Evolutionary conservation across 768 basidiomycete genomes (phyloP).

Genomic region (Amanita brunnescens): DNA sequence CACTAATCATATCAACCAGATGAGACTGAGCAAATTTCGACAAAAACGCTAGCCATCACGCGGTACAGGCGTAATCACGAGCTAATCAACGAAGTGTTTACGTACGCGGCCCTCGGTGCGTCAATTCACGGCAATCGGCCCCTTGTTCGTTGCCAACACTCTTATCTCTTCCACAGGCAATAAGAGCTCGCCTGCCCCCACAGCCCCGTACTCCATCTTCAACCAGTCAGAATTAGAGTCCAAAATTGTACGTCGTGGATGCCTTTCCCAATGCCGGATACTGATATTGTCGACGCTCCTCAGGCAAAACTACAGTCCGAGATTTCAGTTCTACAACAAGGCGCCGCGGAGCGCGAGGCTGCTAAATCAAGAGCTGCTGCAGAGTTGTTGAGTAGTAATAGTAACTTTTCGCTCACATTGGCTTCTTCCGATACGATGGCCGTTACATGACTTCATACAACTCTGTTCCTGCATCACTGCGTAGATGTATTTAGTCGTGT

Average conservation of each 20-base stretch:
- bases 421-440: constrained; percentile 11
- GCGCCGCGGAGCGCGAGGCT: constrained; percentile 36
- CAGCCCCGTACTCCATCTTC: constrained; percentile 53
- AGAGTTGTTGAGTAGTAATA: not conserved
- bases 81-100: constrained; percentile 77
- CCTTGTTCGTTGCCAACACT: not conserved
- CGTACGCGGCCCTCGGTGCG: constrained; percentile 58
- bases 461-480: not conserved
- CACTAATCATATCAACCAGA: constrained; percentile 26
- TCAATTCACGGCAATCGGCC: not conserved
- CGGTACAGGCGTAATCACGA: constrained; percentile 79
- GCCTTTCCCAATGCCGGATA: not conserved
- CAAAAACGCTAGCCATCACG: constrained; percentile 59
- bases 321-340: constrained; percentile 44
- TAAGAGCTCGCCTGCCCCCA: constrained; percentile 25
- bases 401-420: constrained; percentile 13
- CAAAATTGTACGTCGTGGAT: constrained; percentile 42
- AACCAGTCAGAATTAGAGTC: constrained; percentile 46
- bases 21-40: constrained; percentile 63
- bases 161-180: constrained; percentile 29
- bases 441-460: constrained; percentile 7
- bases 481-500: not conserved
- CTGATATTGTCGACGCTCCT: not conserved
- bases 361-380: not conserved
- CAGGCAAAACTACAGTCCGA: constrained; percentile 54